phyloP scores from a whole-genome alignment of 2,329 filamentous ascomycete species.

The Pleurostoma richardsiae region DNA sequence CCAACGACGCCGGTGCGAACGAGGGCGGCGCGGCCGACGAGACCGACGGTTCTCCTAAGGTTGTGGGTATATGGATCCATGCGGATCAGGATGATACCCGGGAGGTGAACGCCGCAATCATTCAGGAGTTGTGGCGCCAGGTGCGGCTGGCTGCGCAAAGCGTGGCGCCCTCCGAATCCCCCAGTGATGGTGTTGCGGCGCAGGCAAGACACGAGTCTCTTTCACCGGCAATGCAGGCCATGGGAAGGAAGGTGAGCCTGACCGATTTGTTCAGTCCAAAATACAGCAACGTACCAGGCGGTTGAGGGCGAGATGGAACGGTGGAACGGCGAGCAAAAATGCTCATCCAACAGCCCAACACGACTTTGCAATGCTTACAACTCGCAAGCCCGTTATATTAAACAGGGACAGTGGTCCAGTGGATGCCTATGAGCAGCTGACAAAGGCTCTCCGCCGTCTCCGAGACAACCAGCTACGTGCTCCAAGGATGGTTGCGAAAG shows the following conservation, averaged over 20 bases:
- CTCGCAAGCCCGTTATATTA: no score
- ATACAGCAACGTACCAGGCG: constrained; percentile 9
- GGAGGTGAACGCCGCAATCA: constrained; percentile 18
- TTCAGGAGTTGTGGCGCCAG: constrained; percentile 35
- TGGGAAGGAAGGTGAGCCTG: constrained; percentile 37
- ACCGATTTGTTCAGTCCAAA: constrained; percentile 37
- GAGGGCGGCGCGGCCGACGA: constrained; percentile 19
- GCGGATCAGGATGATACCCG: constrained; percentile 16
- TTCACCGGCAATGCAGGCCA: constrained; percentile 36
- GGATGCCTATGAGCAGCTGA: no score
- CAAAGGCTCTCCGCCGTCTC: no score
- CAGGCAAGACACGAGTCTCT: constrained; percentile 9
- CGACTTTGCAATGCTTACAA: no score
- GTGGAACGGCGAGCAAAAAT: no score
- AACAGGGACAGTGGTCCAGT: no score
- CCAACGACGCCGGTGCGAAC: constrained; percentile 13
- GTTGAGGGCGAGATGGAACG: background rate
- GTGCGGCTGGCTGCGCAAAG: constrained; percentile 14
- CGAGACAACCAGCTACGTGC: no score
- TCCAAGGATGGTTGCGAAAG: no score
- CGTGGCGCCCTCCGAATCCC: constrained; percentile 8
- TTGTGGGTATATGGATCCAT: constrained; percentile 52
- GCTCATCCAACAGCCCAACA: no score
- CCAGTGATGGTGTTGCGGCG: constrained; percentile 6
- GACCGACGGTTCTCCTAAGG: constrained; percentile 20